A percentile compares a stretch with the other conserved stretches of the same genome.
These are phyloP conservation scores for Vigna hirtella DNA, from an alignment of 306 rosid species.

Conservation along the genomic window DNA sequence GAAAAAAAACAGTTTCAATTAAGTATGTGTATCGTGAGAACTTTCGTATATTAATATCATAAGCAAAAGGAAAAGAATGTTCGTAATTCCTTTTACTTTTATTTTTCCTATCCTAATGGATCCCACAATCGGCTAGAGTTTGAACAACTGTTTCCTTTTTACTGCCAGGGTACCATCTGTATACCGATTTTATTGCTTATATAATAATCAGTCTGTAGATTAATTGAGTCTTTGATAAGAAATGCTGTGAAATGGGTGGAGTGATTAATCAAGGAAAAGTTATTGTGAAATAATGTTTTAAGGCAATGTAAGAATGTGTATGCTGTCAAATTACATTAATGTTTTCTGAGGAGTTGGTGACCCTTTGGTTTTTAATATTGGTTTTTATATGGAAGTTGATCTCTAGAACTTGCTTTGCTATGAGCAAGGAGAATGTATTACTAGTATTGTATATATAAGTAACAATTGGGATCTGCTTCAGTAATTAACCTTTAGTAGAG, in stretches of 20 bases:
- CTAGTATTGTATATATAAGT: neutral
- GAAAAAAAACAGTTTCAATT: too few relatives aligned
- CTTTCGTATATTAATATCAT: too few relatives aligned
- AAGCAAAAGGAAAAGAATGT: too few relatives aligned
- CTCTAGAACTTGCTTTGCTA: neutral
- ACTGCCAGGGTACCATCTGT: neutral
- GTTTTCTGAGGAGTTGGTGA: neutral
- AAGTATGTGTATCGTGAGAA: too few relatives aligned
- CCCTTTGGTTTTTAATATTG: neutral
- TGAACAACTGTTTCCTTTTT: neutral
- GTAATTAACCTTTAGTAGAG: neutral
- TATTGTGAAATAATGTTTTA: neutral
- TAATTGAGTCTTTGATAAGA: neutral
- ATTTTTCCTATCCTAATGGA: too few relatives aligned
- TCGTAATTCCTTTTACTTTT: too few relatives aligned
- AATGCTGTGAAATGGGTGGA: neutral
- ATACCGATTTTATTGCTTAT: neutral
- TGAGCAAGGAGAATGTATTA: neutral
- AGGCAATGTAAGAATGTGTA: neutral
- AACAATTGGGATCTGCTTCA: neutral
- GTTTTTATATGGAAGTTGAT: neutral
- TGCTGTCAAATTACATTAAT: neutral
- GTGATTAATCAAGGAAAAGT: neutral
- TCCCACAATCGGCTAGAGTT: too few relatives aligned
- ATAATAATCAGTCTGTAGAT: neutral